phyloP scores from a whole-genome alignment of 1,139 yeast species.

The Geotrichum reessii region DNA sequence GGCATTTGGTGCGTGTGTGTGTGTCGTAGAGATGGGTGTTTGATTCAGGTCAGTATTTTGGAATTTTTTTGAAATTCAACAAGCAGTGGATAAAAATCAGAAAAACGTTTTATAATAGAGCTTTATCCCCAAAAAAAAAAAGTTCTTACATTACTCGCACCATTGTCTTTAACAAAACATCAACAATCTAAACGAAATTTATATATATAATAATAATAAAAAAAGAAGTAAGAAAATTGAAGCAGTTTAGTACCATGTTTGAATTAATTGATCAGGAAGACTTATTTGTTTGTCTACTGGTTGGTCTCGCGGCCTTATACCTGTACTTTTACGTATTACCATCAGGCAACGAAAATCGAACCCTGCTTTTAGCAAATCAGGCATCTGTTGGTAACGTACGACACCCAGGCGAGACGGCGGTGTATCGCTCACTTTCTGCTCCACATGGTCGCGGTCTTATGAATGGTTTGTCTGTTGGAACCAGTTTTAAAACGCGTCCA shows the following conservation, averaged over 20 bases:
- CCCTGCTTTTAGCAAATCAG: conserved; percentile 50
- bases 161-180: background rate
- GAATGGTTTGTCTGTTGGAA: conserved; percentile 50
- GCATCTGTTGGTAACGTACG: conserved; percentile 51
- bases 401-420: conserved; percentile 50
- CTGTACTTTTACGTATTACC: conserved; percentile 29
- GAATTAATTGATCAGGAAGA: conserved; percentile 19
- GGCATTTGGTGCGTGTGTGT: conserved; percentile 1
- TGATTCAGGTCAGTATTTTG: background rate
- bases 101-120: background rate
- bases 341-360: conserved; percentile 47
- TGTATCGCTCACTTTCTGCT: conserved; percentile 56
- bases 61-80: background rate
- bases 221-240: too few species aligned
- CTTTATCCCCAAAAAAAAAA: background rate
- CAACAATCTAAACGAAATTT: too few species aligned
- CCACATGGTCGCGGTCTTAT: conserved; percentile 35
- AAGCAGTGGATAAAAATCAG: background rate
- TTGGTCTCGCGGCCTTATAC: conserved; percentile 20
- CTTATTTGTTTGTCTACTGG: conserved; percentile 24
- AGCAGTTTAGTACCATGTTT: background rate
- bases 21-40: too few species aligned
- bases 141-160: background rate
- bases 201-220: too few species aligned
- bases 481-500: conserved; percentile 37